phyloP scores from a whole-genome alignment of 139 green algal species.

The Bryopsis sp. region DNA sequence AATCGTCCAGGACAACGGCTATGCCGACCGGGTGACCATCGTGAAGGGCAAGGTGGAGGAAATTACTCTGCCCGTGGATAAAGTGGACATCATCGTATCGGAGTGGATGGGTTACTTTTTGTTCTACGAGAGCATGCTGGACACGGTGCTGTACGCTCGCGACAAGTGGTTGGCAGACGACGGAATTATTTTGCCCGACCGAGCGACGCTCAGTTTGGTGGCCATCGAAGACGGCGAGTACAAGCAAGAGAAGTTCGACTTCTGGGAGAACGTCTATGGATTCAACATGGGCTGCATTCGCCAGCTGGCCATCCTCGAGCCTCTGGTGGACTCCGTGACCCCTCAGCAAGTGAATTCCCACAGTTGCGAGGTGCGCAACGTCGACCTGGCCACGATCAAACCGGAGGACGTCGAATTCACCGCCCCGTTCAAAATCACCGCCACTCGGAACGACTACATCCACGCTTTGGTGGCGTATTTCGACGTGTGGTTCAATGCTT shows the following conservation, averaged over 20 bases:
- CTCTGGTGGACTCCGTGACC: constrained; percentile 73
- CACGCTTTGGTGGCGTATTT: constrained; percentile 91
- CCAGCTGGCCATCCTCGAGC: constrained; percentile 62
- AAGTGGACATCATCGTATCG: constrained; percentile 80
- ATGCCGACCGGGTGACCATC: constrained; percentile 62
- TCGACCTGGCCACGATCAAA: constrained; percentile 71
- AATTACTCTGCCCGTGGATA: constrained; percentile 37
- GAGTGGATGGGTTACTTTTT: constrained; percentile 93
- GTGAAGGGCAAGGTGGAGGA: constrained; percentile 82
- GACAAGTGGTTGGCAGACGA: constrained; percentile 77
- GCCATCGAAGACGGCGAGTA: constrained; percentile 91
- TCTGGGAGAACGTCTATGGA: constrained; percentile 86
- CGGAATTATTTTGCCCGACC: constrained; percentile 73
- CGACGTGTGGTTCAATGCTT: constrained; percentile 71
- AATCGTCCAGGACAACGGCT: constrained; percentile 79
- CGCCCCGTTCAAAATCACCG: constrained; percentile 50
- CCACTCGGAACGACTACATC: constrained; percentile 75
- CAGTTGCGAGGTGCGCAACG: constrained; percentile 32
- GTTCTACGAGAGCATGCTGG: constrained; percentile 84
- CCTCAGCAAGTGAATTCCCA: constrained; percentile 40
- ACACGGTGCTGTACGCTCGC: constrained; percentile 76
- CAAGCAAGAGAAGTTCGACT: constrained; percentile 84
- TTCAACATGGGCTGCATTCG: constrained; percentile 85
- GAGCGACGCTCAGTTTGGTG: constrained; percentile 46
- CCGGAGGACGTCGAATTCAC: constrained; percentile 65